Base-by-base conservation (phyloP, 2,329 filamentous ascomycete genomes). In the Penicillium sp. region DNA sequence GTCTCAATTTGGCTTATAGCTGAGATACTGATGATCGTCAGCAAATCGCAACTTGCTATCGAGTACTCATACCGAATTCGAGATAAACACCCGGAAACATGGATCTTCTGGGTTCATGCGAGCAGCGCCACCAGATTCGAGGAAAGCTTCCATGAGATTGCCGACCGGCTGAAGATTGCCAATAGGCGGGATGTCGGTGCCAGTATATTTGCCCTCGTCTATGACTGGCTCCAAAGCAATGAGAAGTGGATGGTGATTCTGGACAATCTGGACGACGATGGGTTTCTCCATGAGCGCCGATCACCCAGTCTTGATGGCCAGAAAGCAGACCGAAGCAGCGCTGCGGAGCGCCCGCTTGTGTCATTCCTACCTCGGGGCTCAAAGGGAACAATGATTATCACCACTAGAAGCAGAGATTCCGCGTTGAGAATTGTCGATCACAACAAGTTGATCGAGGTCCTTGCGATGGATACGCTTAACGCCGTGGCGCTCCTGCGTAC, bases 101-200 rank as follows among this genome's bases (percentile, higher is more conserved):
- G 38, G 46, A 36, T 48, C 9, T 75, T 75, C 50, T 77, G 69
- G 74, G 58, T 75, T 7, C 61, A 75, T 50, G 68, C 69, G 3
- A 70, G 65, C 47, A 71, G 68, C 42, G 55, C 56, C 0, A 58
- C 64, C 27, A 63, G 70, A 6, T 71, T 73, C 45, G 66, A 75
- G 55, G 62, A 73, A 48, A 65, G 64, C 29, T 73, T 65, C 51
- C 63, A 57, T 48, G 61, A 71, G 11, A 67, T 77, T 58, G 69
- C 71, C 22, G 59, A 69, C 22, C 48, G 39, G 0, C 55, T 67
- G 4, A 66, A 67, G 53, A 54, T 76, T 9, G 52, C 60, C 10
- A 65, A 67, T 5, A 64, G 69, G 5, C 31, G 66, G 24, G 58
- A 75, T 50, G 67, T 65, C 7, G 58, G 60, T 2, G 60, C 59